phyloP scores from a whole-genome alignment of 1,284 basidiomycete genomes.

The Hemileia vastatrix region DNA sequence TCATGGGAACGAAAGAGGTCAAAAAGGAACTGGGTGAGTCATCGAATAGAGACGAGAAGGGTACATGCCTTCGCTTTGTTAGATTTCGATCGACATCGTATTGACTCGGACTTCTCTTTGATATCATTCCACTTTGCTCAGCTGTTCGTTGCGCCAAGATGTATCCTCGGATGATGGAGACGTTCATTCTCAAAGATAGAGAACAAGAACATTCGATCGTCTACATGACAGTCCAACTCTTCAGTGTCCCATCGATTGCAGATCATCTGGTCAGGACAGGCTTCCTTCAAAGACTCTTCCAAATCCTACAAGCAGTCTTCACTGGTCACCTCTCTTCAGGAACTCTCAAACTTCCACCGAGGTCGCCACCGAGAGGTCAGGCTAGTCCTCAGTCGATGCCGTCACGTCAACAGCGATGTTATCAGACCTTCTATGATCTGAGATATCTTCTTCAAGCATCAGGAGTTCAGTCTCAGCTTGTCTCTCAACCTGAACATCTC shows the following conservation, averaged over 20 bases:
- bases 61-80: background rate
- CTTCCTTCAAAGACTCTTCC: constrained; percentile 65
- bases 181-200: constrained; percentile 77
- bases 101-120: background rate
- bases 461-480: constrained; percentile 40
- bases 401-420: constrained; percentile 74
- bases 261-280: constrained; percentile 61
- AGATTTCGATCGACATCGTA: background rate
- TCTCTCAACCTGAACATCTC: constrained; percentile 55
- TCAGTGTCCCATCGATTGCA: constrained; percentile 74
- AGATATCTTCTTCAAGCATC: constrained; percentile 37
- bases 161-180: constrained; percentile 72
- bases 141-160: constrained; percentile 68
- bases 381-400: constrained; percentile 54
- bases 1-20: constrained; percentile 63
- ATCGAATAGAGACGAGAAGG: no score
- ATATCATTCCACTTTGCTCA: constrained; percentile 1
- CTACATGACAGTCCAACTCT: constrained; percentile 80
- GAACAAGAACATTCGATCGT: constrained; percentile 85
- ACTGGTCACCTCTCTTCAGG: constrained; percentile 59
- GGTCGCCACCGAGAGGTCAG: constrained; percentile 45
- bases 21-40: constrained; percentile 69
- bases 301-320: constrained; percentile 76
- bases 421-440: no score
- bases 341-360: constrained; percentile 55